Evolutionary conservation across 345 rosid genomes (phyloP).

Genomic region (Ceriops zippeliana): DNA sequence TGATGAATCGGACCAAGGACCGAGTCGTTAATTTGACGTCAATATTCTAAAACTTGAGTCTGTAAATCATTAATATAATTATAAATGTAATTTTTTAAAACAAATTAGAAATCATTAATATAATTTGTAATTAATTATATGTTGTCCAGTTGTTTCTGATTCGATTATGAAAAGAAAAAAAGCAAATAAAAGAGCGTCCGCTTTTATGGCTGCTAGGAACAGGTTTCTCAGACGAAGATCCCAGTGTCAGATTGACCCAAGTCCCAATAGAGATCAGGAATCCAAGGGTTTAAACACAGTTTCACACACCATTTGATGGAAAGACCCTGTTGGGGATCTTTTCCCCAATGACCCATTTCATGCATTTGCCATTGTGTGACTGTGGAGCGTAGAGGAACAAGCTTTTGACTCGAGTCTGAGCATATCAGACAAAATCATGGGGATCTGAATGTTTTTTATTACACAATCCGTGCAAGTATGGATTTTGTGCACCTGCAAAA

Average conservation of each 20-base stretch:
- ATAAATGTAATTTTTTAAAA: too few species aligned
- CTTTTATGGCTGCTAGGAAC: constrained; percentile 12
- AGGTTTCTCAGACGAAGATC: background rate
- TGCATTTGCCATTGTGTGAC: background rate
- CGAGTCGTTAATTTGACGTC: too few species aligned
- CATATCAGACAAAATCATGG: constrained; percentile 22
- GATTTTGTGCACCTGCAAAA: background rate
- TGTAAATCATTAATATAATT: too few species aligned
- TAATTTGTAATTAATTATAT: too few species aligned
- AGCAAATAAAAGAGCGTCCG: constrained; percentile 1
- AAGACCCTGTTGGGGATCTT: background rate
- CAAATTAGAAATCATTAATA: too few species aligned
- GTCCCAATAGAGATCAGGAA: background rate
- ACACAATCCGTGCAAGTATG: constrained; percentile 18
- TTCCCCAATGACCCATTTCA: background rate
- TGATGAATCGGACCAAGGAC: too few species aligned
- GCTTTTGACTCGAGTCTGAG: background rate
- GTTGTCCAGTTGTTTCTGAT: too few species aligned
- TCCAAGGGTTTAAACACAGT: constrained; percentile 12
- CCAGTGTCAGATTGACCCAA: constrained; percentile 14
- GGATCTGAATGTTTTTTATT: constrained; percentile 37
- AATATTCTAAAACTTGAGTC: too few species aligned
- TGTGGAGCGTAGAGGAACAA: constrained; percentile 5
- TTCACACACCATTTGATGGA: constrained; percentile 3
- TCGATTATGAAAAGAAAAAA: too few species aligned